Conservation (phyloP, 495 filamentous ascomycete genomes). For the Rostrohypoxylon terebratum region DNA sequence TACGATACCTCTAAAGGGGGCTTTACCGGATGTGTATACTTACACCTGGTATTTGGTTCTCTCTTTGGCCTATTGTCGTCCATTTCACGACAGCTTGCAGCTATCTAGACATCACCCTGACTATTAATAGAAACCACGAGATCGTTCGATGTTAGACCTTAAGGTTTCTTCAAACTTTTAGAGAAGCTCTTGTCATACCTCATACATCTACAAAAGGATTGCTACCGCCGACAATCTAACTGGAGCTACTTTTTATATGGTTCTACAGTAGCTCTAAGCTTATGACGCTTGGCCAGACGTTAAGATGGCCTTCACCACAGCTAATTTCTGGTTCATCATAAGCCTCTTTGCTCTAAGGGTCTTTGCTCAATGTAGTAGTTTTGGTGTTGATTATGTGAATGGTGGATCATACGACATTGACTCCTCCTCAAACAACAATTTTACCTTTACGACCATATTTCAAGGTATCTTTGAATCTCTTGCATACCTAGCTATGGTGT, state of each 20-base stretch:
- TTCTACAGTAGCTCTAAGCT: conserved; percentile 3
- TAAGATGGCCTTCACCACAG: conserved; percentile 36
- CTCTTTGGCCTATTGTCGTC: conserved; percentile 7
- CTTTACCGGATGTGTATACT: conserved; percentile 21
- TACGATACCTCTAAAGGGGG: conserved; percentile 3
- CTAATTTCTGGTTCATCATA: conserved; percentile 24
- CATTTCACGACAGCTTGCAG: conserved; percentile 14
- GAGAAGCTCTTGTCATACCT: not conserved
- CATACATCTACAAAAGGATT: conserved; percentile 24
- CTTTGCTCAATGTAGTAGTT: conserved; percentile 54
- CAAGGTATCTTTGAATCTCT: conserved; percentile 46
- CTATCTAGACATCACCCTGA: not conserved
- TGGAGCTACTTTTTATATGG: not conserved
- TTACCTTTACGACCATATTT: conserved; percentile 57
- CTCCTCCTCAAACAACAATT: conserved; percentile 54
- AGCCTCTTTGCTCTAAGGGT: conserved; percentile 45
- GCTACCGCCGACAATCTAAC: not conserved
- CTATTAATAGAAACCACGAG: conserved; percentile 44
- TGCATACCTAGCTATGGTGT: not conserved
- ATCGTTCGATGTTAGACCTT: conserved; percentile 6
- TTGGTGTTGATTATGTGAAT: conserved; percentile 58
- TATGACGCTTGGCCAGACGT: not conserved
- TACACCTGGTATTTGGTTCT: conserved; percentile 27
- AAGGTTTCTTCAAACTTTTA: not conserved
- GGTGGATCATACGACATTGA: conserved; percentile 59